Percentiles rank a stretch among this genome's conserved stretches.
phyloP scores from a whole-genome alignment of 768 basidiomycete genomes.

The Chlorophyllum brunneum region DNA sequence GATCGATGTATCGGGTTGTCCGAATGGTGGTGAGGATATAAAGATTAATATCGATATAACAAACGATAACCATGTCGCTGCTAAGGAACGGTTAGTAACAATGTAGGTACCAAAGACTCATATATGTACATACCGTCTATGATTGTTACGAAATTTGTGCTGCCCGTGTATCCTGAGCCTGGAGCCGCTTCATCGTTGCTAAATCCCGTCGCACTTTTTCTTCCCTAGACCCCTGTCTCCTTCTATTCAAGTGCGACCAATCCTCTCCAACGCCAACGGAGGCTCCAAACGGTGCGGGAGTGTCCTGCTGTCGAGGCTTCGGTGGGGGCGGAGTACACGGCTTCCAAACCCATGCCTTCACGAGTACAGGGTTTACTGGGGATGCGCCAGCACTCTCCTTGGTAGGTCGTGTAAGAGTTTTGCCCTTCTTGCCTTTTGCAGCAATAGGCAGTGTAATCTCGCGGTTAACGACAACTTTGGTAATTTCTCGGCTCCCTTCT shows the following conservation, averaged over 20 bases:
- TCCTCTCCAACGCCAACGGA: constrained; percentile 49
- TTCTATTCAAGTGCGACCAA: constrained; percentile 52
- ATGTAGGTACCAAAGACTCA: too few species aligned
- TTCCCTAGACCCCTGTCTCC: constrained; percentile 44
- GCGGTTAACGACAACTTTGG: background rate
- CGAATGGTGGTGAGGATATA: too few species aligned
- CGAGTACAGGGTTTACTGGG: background rate
- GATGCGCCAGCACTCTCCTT: background rate
- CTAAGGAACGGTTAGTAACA: too few species aligned
- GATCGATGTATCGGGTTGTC: too few species aligned
- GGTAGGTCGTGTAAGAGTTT: background rate
- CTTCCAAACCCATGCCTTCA: background rate
- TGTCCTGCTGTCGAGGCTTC: background rate
- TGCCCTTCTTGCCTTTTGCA: background rate
- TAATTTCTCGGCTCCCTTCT: background rate
- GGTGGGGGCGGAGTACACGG: constrained; percentile 30
- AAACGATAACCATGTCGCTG: too few species aligned
- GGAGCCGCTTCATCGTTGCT: too few species aligned
- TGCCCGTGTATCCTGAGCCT: background rate
- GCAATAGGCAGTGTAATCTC: background rate
- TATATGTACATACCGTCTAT: too few species aligned
- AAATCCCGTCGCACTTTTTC: too few species aligned
- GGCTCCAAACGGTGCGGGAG: constrained; percentile 27
- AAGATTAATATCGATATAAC: too few species aligned
- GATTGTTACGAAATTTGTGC: background rate